A percentile compares a stretch with the other conserved stretches of the same genome.
Evolutionary conservation across 139 green algal species (phyloP).

Genomic region (Prasinococcaceae sp.): DNA sequence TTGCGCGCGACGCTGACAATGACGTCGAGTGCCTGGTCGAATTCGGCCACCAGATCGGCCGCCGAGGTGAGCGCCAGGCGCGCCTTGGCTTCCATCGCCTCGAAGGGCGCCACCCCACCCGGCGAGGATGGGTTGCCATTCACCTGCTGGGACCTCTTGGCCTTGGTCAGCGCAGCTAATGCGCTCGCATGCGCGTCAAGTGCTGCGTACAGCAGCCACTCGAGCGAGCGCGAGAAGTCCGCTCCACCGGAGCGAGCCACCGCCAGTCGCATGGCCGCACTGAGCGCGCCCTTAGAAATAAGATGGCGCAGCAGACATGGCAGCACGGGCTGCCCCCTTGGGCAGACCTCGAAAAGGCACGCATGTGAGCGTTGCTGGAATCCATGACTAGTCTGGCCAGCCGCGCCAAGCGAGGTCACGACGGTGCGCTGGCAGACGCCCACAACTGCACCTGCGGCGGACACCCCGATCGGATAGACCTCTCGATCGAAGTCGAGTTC

Average conservation of each 20-base stretch:
- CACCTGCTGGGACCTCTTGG: no score
- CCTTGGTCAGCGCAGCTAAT: no score
- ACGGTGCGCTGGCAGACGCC: conserved; percentile 44
- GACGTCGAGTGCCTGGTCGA: conserved; percentile 53
- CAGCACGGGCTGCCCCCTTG: conserved; percentile 78
- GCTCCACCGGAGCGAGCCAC: conserved; percentile 31
- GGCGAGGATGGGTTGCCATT: no score
- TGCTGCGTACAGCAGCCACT: conserved; percentile 91
- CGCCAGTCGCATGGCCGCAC: conserved; percentile 47
- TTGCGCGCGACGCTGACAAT: conserved; percentile 87
- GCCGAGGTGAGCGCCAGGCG: conserved; percentile 54
- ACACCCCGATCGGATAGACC: conserved; percentile 84
- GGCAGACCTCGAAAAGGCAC: conserved; percentile 62
- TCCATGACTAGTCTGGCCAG: no score
- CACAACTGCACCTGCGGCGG: conserved; percentile 68
- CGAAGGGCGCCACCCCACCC: no score
- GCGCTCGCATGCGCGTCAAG: conserved; percentile 80
- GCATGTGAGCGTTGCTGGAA: conserved; percentile 19
- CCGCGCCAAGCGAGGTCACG: no score
- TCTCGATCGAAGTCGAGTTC: conserved; percentile 92
- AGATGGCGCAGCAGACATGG: conserved; percentile 78
- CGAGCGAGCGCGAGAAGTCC: conserved; percentile 73
- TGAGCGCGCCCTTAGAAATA: conserved; percentile 42
- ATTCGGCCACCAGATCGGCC: conserved; percentile 55
- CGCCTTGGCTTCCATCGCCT: no score